Base-by-base conservation (phyloP, 495 filamentous ascomycete species). In the Aspergillus taichungensis region DNA sequence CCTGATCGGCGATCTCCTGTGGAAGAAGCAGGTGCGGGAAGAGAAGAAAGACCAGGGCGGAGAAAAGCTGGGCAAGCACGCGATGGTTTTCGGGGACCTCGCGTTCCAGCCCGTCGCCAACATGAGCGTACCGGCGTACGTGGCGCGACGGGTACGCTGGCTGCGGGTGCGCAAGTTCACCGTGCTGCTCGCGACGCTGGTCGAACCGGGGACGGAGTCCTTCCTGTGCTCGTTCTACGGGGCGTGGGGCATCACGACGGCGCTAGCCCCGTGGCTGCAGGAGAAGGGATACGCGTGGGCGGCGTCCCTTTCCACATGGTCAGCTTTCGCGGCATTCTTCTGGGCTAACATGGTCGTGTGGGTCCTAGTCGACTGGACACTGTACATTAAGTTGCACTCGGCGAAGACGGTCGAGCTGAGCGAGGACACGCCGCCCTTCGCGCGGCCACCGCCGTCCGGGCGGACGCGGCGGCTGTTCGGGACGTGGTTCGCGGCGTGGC, bases 131-230 rank as follows among this genome's bases (percentile, higher is more conserved):
- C 62, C 60, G 5, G 83, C 85, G 8, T 96, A 95, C 62, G 74
- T 89, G 18, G 85, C 83, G 3, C 82, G 94, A 11, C 78, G 94
- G 6, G 80, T 91, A 0, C 77, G 94, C 35, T 99, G 94, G 94
- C 66, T 96, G 12, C 79, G 94, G 0, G 94, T 95, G 3, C 74
- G 94, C 29, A 99, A 97, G 59, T 99, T 87, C 72, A 95, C 90
- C 5, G 91, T 96, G 29, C 69, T 85, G 12, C 71, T 84, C 0
- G 94, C 94, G 0, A 96, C 94, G 0, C 67, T 96, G 1, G 83
- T 95, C n/a, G 94, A 99, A 53, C 91, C 90, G 0, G 89, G 88
- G 3, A 92, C 92, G 3, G 94, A 97, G 64, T 84, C 81, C n/a
- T 67, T 97, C 9, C 55, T 95, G 0, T 92, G 88, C 62, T 87